These are phyloP conservation scores for Pholiota adiposa DNA, from an alignment of 1,284 basidiomycete species.

Conservation along the genomic window DNA sequence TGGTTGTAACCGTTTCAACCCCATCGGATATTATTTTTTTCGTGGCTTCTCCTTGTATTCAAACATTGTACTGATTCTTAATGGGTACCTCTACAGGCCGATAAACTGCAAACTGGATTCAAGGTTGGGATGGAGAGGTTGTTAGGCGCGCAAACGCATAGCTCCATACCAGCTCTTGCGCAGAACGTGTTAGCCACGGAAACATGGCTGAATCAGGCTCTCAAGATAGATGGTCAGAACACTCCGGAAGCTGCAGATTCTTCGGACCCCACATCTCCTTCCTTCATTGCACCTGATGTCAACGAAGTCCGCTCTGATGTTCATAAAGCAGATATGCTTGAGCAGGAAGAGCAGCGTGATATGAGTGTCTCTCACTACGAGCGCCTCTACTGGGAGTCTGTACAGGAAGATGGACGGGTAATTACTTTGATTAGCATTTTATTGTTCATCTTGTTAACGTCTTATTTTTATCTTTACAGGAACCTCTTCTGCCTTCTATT, in stretches of 20 bases:
- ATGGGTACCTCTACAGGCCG: slow-evolving; percentile 44
- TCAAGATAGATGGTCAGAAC: neutral
- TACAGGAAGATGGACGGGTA: slow-evolving; percentile 65
- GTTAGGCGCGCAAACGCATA: slow-evolving; percentile 48
- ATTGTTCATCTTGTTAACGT: neutral
- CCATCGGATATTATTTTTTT: slow-evolving; percentile 53
- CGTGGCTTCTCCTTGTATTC: neutral
- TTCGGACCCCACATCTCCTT: neutral
- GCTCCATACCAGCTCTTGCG: slow-evolving; percentile 9
- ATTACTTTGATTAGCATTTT: slow-evolving; percentile 25
- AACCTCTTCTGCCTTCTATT: slow-evolving; percentile 56
- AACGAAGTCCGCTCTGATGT: slow-evolving; percentile 43
- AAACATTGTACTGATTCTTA: slow-evolving; percentile 11
- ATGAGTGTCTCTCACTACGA: slow-evolving; percentile 67
- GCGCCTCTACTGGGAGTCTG: slow-evolving; percentile 75
- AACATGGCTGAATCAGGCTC: neutral
- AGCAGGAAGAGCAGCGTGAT: slow-evolving; percentile 59
- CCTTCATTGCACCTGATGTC: slow-evolving; percentile 14
- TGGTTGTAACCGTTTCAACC: slow-evolving; percentile 69
- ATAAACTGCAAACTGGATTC: slow-evolving; percentile 69
- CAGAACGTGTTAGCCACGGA: slow-evolving; percentile 7
- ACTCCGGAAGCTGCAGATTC: neutral
- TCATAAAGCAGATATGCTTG: slow-evolving; percentile 61
- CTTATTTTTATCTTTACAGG: slow-evolving; percentile 38
- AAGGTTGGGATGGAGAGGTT: slow-evolving; percentile 68